Evolutionary conservation across 1,284 basidiomycete species (phyloP).

Genomic region (Ustilago curta): DNA sequence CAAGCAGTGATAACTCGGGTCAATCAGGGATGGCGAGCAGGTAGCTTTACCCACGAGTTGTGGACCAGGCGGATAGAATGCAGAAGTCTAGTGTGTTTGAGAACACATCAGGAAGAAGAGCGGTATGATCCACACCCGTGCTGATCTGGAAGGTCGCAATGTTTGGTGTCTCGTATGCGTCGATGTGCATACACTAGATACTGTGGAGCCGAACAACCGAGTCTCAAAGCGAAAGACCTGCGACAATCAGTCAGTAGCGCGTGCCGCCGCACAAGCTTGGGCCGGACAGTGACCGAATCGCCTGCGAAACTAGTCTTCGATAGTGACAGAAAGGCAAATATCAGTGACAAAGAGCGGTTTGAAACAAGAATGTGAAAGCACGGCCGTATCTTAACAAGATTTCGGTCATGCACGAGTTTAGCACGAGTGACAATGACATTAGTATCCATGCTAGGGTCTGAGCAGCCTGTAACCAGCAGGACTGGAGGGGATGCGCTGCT

Average conservation of each 20-base stretch:
- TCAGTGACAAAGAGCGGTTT: not conserved
- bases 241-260: not conserved
- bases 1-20: too few species aligned
- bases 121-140: too few species aligned
- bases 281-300: not conserved
- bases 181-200: not conserved
- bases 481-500: not conserved
- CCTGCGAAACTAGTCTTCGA: not conserved
- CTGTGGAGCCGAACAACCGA: not conserved
- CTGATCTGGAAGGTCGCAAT: too few species aligned
- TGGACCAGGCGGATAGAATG: too few species aligned
- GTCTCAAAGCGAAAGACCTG: not conserved
- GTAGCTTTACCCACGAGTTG: too few species aligned
- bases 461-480: not conserved
- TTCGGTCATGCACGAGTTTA: slow-evolving; percentile 2
- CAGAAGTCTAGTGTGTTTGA: too few species aligned
- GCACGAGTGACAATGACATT: not conserved
- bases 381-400: not conserved
- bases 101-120: too few species aligned
- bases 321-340: not conserved
- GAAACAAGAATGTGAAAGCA: slow-evolving; percentile 1
- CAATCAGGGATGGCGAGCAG: too few species aligned
- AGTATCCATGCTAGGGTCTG: not conserved
- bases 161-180: too few species aligned
- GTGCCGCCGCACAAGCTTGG: not conserved